These are phyloP conservation scores for Pezicula carpinea DNA, from an alignment of 2,329 filamentous ascomycete genomes.

Conservation along the genomic window DNA sequence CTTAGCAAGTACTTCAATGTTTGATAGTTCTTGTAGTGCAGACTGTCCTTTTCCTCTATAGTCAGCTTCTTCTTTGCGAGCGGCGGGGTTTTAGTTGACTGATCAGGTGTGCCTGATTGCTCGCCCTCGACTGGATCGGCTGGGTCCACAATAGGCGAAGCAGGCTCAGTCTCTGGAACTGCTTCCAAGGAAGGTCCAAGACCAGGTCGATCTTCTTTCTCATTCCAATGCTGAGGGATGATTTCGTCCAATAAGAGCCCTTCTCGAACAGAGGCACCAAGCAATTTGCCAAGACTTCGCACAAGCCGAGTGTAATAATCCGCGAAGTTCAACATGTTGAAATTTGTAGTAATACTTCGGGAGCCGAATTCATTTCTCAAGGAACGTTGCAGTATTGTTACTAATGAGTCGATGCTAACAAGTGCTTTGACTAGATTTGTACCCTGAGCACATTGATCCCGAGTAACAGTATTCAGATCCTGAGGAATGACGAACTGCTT, in stretches of 20 bases:
- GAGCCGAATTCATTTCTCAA: constrained; percentile 48
- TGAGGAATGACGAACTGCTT: constrained; percentile 53
- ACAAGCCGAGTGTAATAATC: constrained; percentile 79
- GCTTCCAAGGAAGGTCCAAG: constrained; percentile 38
- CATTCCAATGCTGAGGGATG: constrained; percentile 64
- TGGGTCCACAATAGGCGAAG: not conserved
- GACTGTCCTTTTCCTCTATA: constrained; percentile 34
- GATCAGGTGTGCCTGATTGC: too few relatives aligned
- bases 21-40: constrained; percentile 68
- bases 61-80: constrained; percentile 30
- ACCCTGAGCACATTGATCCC: constrained; percentile 51
- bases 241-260: constrained; percentile 70
- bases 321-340: constrained; percentile 74
- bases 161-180: not conserved
- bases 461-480: constrained; percentile 29
- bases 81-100: constrained; percentile 26
- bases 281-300: constrained; percentile 68
- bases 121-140: not conserved
- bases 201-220: constrained; percentile 63
- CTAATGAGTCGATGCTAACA: constrained; percentile 69
- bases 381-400: constrained; percentile 73
- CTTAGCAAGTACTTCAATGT: constrained; percentile 72
- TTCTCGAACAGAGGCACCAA: constrained; percentile 79
- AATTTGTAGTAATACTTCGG: constrained; percentile 53
- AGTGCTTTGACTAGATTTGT: constrained; percentile 76